Base-by-base conservation (phyloP, 805 yeast species). In the Saturnispora quitensis region DNA sequence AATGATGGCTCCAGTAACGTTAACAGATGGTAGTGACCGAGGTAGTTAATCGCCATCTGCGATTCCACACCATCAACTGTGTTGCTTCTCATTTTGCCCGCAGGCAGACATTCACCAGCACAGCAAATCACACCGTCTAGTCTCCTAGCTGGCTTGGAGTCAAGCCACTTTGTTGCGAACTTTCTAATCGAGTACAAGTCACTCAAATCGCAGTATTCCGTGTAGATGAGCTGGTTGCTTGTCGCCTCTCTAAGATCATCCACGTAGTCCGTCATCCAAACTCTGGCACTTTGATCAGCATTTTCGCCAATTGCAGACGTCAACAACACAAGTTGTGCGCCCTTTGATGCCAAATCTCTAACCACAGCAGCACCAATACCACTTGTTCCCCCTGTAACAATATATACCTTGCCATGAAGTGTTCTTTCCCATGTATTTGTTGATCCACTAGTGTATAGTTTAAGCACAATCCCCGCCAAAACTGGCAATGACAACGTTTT, bases 91-190 rank as follows among this genome's bases (percentile, higher is more conserved):
- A 73, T 70, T 51, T 69, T 67, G 20, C 86, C 82, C 45, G 79
- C 73, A 0, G 99, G 98, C 51, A 82, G 71, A 54, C 82, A 73
- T 50, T 88, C 90, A 7, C 87, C 90, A 2, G 97, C 97, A 68
- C 89, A 81, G 62, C 96, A 86, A 1, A 93, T 67, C 28, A 93
- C 78, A 52, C 95, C 95, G 67, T 93, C 99, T 44, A 93, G 72
- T 51, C 99, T 69, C 60, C 99, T 75, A 10, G 97, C 93, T 3
- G 97, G 95, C 33, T 81, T 71, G 62, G 86, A 89, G 65, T 93
- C 95, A 53, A 93, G 73, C 98, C 98, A 93, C 54, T 76, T 81
- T 2, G 98, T 90, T 28, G 97, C 97, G 71, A 93, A 93, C 62
- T 82, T 81, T 60, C 99, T 76, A 12, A 93, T 76, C 2, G 89